A percentile compares a stretch with the other conserved stretches of the same genome.
Conservation (phyloP, 331 rosid genomes). For the Malus hybrid region DNA sequence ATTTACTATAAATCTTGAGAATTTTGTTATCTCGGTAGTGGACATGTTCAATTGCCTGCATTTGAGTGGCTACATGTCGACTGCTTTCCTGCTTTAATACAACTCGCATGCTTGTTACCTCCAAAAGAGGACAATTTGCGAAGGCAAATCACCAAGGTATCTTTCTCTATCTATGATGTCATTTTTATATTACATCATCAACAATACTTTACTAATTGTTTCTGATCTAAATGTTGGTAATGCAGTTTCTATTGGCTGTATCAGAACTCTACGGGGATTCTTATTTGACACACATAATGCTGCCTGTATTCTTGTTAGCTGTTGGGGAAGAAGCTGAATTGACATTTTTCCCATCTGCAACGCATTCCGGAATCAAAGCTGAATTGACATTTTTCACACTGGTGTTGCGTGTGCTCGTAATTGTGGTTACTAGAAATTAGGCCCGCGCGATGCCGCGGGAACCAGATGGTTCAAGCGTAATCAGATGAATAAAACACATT, state of each 20-base stretch:
- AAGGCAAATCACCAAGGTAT: constrained; percentile 63
- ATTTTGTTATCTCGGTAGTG: constrained; percentile 48
- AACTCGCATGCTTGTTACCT: constrained; percentile 73
- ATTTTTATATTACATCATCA: neutral
- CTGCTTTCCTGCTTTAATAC: constrained; percentile 80
- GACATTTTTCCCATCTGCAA: constrained; percentile 59
- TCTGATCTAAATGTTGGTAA: constrained; percentile 25
- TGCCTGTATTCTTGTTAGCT: constrained; percentile 75
- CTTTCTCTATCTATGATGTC: constrained; percentile 1
- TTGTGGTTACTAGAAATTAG: no score
- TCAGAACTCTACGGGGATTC: constrained; percentile 78
- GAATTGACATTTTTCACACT: constrained; percentile 48
- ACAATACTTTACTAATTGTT: constrained; percentile 6
- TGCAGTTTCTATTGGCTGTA: constrained; percentile 82
- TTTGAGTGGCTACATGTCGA: constrained; percentile 92
- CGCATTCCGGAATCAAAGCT: constrained; percentile 70
- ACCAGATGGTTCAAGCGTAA: no score
- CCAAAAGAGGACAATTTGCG: constrained; percentile 87
- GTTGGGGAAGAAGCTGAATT: constrained; percentile 73
- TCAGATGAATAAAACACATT: no score
- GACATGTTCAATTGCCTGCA: constrained; percentile 66
- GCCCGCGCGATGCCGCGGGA: no score
- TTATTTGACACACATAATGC: constrained; percentile 72
- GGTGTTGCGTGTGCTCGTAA: constrained; percentile 9
- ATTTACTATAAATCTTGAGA: constrained; percentile 13